Evolutionary conservation across 495 filamentous ascomycete genomes (phyloP), one percentile per base, ranked within the genome.

Genomic region (Collariella sp.): DNA sequence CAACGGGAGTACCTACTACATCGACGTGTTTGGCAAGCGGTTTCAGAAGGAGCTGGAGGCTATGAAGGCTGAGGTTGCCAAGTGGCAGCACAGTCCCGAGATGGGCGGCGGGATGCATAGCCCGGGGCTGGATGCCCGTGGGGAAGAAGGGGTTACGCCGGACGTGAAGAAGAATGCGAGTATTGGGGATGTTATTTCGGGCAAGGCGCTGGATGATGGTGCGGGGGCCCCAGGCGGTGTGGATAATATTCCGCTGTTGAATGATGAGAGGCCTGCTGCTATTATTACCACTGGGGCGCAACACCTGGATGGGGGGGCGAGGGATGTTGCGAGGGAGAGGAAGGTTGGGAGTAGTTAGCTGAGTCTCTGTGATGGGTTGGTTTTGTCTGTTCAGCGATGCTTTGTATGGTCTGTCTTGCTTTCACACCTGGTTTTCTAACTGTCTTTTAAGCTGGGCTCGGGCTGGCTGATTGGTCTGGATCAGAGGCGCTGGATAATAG

Each of bases 31-130:
- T 59, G 93, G 93, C 52, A 96, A 86, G 64, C 82, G 90, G 5
- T 97, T 97, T 75, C 88, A 97, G 75, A 94, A 90, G 66, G 94
- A 98, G 70, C 76, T 98, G 19, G 94, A 97, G 67, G 79, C 85
- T 31, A 78, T 98, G 70, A 90, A 86, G 73, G 80, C 79, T 52
- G 93, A 98, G 67, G 89, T 96, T 29, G 83, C 83, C 9, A 90
- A 88, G 64, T 95, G 89, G 91, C 89, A 96, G 68, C 70, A 67
- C 49, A 75, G 66, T 31, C 72, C 79, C 2, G 79, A 81, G 1
- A 15, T 35, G 43, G 24, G 18, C 43, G 55, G 55, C 0, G 58
- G 66, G 49, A 57, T 72, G 50, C 65, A 64, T 7, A 75, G 66
- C 19, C 72, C 75, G 1, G 19, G 65, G 13, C 63, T 75, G 58